Conservation (phyloP, 495 filamentous ascomycete species). For the Arthonia radiata region DNA sequence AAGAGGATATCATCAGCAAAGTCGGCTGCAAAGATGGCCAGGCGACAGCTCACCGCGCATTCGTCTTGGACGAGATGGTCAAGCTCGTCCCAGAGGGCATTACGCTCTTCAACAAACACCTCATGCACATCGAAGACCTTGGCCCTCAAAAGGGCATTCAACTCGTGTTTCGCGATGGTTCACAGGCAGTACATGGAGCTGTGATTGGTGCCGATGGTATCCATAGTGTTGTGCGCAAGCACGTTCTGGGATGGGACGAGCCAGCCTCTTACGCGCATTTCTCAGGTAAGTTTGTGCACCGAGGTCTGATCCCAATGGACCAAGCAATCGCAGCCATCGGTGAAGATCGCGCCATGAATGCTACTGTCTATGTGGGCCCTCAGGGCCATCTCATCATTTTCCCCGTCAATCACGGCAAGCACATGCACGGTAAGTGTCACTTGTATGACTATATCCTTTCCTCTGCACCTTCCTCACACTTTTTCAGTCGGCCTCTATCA, state of each 20-base stretch:
- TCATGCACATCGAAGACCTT: slow-evolving; percentile 7
- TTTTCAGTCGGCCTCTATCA: slow-evolving; percentile 20
- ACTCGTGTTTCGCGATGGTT: slow-evolving; percentile 15
- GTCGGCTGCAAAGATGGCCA: no score
- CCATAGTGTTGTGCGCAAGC: slow-evolving; percentile 21
- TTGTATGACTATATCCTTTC: no score
- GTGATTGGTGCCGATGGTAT: slow-evolving; percentile 38
- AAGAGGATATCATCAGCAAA: no score
- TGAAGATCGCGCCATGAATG: slow-evolving; percentile 23
- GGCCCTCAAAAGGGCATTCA: slow-evolving; percentile 4
- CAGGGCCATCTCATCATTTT: slow-evolving; percentile 36
- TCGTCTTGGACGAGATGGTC: background rate
- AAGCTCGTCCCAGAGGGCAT: slow-evolving; percentile 1
- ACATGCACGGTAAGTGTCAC: slow-evolving; percentile 23
- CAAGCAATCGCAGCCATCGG: slow-evolving; percentile 26
- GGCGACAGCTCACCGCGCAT: slow-evolving; percentile 6
- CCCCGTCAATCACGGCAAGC: slow-evolving; percentile 35
- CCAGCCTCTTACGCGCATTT: slow-evolving; percentile 16
- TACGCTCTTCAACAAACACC: slow-evolving; percentile 14
- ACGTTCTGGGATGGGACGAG: slow-evolving; percentile 18
- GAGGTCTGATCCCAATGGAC: slow-evolving; percentile 35
- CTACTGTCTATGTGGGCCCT: slow-evolving; percentile 30
- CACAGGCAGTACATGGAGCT: slow-evolving; percentile 12
- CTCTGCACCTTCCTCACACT: no score
- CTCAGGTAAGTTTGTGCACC: slow-evolving; percentile 28